A percentile compares a stretch with the other conserved stretches of the same genome.
Evolutionary conservation across 106 monocot species (phyloP).

Genomic region (Triglochin maritima): DNA sequence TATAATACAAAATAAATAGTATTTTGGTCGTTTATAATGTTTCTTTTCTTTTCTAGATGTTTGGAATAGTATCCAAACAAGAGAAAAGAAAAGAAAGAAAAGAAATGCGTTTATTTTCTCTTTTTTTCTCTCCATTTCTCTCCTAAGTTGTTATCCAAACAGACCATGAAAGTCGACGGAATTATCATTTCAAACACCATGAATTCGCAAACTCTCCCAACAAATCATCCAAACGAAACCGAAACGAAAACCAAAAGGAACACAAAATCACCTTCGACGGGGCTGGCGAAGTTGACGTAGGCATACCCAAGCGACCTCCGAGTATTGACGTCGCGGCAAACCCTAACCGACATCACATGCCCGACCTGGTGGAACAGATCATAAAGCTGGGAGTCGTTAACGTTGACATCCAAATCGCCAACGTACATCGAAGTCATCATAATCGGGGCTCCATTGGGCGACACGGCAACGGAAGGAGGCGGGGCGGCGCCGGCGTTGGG

Average conservation of each 20-base stretch:
- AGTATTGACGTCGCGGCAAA: conserved; percentile 64
- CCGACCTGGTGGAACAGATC: conserved; percentile 64
- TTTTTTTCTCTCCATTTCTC: no score
- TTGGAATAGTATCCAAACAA: no score
- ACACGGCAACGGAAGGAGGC: neutral
- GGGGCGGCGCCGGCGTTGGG: neutral
- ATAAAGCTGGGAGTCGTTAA: conserved; percentile 65
- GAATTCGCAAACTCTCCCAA: no score
- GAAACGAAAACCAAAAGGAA: neutral
- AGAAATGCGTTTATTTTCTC: no score
- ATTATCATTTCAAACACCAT: no score
- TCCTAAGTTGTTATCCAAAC: no score
- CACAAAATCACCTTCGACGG: conserved; percentile 44
- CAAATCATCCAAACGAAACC: no score
- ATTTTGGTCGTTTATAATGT: no score
- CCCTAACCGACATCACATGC: conserved; percentile 63
- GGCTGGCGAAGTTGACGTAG: conserved; percentile 67
- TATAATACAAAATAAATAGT: no score
- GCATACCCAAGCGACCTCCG: conserved; percentile 80
- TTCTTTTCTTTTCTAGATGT: no score
- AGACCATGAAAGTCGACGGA: no score
- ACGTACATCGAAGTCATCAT: conserved; percentile 48
- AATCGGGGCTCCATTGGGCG: neutral
- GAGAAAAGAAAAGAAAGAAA: no score
- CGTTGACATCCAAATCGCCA: conserved; percentile 61